Evolutionary conservation across 768 basidiomycete genomes (phyloP).

Genomic region (Hypholoma fasciculare): DNA sequence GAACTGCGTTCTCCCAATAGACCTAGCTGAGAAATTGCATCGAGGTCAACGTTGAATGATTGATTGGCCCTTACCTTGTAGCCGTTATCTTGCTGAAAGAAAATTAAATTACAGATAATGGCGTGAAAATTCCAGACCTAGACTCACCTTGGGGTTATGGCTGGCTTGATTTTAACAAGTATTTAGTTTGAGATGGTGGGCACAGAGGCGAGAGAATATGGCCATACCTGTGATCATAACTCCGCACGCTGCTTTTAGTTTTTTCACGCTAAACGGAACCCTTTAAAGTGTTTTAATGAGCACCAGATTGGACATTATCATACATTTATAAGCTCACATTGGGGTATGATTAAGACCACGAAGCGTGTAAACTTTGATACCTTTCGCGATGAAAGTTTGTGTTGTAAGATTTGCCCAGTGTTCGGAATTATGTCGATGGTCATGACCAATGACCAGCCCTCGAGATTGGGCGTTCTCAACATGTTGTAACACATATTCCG

Average conservation of each 20-base stretch:
- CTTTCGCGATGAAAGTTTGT: constrained; percentile 61
- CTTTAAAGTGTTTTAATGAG: constrained; percentile 31
- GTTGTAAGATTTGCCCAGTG: constrained; percentile 79
- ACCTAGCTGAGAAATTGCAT: constrained; percentile 44
- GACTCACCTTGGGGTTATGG: constrained; percentile 81
- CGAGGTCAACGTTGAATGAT: not conserved
- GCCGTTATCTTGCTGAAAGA: constrained; percentile 74
- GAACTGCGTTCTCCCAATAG: constrained; percentile 88
- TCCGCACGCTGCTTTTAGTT: constrained; percentile 70
- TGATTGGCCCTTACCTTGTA: constrained; percentile 58
- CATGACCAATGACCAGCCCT: constrained; percentile 84
- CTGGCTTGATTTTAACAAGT: constrained; percentile 47
- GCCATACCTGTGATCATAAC: constrained; percentile 84
- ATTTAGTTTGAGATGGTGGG: not conserved
- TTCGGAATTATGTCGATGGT: constrained; percentile 81
- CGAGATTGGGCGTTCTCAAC: constrained; percentile 52
- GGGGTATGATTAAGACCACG: constrained; percentile 79
- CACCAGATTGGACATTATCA: not conserved
- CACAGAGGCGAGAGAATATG: not conserved
- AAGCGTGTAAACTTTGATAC: constrained; percentile 70
- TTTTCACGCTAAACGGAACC: constrained; percentile 77
- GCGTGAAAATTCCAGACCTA: not conserved
- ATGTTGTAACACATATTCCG: constrained; percentile 62
- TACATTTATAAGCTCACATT: constrained; percentile 44
- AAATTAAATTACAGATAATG: not conserved